phyloP scores from a whole-genome alignment of 1,284 basidiomycete species.

The Fomitiporia mediterranea region DNA sequence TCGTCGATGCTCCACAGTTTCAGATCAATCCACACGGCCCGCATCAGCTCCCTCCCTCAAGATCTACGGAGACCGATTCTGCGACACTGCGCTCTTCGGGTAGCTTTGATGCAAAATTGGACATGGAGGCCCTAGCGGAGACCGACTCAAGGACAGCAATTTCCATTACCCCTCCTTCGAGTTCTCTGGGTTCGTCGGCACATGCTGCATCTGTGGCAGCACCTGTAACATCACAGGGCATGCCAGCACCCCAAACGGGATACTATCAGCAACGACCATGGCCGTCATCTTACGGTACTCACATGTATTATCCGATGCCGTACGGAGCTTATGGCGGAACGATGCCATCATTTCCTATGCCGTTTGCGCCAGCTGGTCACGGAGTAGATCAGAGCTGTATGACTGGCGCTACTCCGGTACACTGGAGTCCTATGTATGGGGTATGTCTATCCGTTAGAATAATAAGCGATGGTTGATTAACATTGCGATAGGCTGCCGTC shows the following conservation, averaged over 20 bases:
- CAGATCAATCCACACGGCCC: not conserved
- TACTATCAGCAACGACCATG: slow-evolving; percentile 50
- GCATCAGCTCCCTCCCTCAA: slow-evolving; percentile 5
- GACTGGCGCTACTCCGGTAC: slow-evolving; percentile 1
- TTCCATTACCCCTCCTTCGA: slow-evolving; percentile 26
- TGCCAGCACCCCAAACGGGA: slow-evolving; percentile 33
- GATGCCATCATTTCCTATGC: slow-evolving; percentile 8
- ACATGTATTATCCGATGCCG: slow-evolving; percentile 47
- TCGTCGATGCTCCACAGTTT: not conserved
- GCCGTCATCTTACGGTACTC: slow-evolving; percentile 48
- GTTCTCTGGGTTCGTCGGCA: slow-evolving; percentile 23
- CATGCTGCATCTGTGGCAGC: slow-evolving; percentile 25
- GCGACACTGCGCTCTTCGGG: slow-evolving; percentile 11
- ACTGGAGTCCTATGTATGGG: slow-evolving; percentile 13
- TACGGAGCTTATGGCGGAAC: slow-evolving; percentile 27
- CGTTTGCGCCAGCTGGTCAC: slow-evolving; percentile 1
- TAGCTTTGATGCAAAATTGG: slow-evolving; percentile 7
- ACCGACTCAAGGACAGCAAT: slow-evolving; percentile 27
- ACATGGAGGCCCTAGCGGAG: slow-evolving; percentile 5
- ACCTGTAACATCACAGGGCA: slow-evolving; percentile 35
- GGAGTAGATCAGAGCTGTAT: not conserved
- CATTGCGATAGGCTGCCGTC: slow-evolving; percentile 35
- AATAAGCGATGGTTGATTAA: not conserved
- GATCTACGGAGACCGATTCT: slow-evolving; percentile 14
- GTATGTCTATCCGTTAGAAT: not conserved